Evolutionary conservation across 164 flowering plant species (phyloP).

Genomic region (Cinnamomum micranthum): DNA sequence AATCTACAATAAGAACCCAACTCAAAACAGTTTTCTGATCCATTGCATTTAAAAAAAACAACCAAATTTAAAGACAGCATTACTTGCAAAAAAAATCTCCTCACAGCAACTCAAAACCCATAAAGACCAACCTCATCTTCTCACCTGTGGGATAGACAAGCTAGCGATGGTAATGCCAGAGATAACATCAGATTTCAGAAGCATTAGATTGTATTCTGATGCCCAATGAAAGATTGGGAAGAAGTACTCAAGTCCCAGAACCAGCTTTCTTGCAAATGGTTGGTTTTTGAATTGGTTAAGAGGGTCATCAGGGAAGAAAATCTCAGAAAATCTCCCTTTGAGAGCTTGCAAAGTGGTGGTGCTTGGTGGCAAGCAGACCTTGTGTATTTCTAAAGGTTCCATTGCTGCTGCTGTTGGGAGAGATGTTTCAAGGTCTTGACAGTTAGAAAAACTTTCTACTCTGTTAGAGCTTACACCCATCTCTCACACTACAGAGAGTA

Average conservation of each 20-base stretch:
- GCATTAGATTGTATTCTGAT: constrained; percentile 28
- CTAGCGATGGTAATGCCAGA: constrained; percentile 73
- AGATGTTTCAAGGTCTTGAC: constrained; percentile 24
- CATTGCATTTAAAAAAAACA: not conserved
- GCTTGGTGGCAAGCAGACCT: constrained; percentile 62
- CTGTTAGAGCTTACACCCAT: constrained; percentile 55
- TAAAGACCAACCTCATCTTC: not conserved
- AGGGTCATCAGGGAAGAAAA: constrained; percentile 94
- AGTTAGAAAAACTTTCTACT: constrained; percentile 31
- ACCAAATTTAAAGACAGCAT: not conserved
- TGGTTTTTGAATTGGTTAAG: constrained; percentile 68
- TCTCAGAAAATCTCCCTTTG: constrained; percentile 53
- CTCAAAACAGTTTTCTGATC: constrained; percentile 1
- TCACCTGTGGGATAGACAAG: constrained; percentile 59
- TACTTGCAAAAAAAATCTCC: not conserved
- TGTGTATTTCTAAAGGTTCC: constrained; percentile 39
- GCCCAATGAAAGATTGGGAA: constrained; percentile 76
- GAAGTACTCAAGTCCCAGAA: constrained; percentile 63
- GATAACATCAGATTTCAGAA: constrained; percentile 47
- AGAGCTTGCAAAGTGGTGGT: constrained; percentile 47
- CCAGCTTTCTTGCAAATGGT: constrained; percentile 29
- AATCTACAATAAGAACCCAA: not conserved
- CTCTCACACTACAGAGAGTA: not conserved
- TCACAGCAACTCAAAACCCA: not conserved
- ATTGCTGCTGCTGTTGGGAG: constrained; percentile 10